phyloP scores from a whole-genome alignment of 2,329 filamentous ascomycete species.

The Chlorencoelia australis region DNA sequence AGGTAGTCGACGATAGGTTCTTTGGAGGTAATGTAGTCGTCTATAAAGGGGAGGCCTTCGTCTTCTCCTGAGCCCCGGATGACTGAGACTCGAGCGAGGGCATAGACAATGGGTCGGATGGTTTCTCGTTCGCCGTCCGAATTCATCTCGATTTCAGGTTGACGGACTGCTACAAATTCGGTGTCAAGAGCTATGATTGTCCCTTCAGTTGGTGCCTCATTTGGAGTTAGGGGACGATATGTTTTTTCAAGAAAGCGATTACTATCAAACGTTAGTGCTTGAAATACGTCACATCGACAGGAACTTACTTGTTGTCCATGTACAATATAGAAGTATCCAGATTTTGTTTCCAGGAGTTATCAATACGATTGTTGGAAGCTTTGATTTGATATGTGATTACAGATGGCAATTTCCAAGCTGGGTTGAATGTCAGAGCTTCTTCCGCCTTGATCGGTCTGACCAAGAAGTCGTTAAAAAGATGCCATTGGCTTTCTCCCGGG shows the following conservation, averaged over 20 bases:
- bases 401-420: conserved; percentile 85
- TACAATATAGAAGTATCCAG: conserved; percentile 82
- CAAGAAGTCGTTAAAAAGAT: conserved; percentile 94
- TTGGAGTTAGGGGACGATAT: conserved; percentile 47
- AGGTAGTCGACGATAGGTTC: conserved; percentile 93
- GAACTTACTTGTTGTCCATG: conserved; percentile 46
- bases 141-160: conserved; percentile 92
- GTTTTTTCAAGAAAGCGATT: conserved; percentile 34
- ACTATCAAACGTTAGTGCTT: conserved; percentile 1
- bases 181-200: conserved; percentile 86
- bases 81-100: conserved; percentile 86
- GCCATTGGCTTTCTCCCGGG: conserved; percentile 65
- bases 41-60: conserved; percentile 83
- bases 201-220: conserved; percentile 59
- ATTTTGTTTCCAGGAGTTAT: conserved; percentile 74
- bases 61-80: conserved; percentile 68
- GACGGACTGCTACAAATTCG: conserved; percentile 87
- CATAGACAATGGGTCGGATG: conserved; percentile 81
- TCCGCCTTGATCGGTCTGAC: conserved; percentile 70
- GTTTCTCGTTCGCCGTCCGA: conserved; percentile 88
- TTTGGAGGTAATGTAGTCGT: conserved; percentile 89
- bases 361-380: conserved; percentile 68
- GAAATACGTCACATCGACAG: not conserved
- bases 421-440: conserved; percentile 82
- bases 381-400: conserved; percentile 82